Evolutionary conservation across 495 filamentous ascomycete genomes (phyloP).

Genomic region (Penicillium cinerascens): DNA sequence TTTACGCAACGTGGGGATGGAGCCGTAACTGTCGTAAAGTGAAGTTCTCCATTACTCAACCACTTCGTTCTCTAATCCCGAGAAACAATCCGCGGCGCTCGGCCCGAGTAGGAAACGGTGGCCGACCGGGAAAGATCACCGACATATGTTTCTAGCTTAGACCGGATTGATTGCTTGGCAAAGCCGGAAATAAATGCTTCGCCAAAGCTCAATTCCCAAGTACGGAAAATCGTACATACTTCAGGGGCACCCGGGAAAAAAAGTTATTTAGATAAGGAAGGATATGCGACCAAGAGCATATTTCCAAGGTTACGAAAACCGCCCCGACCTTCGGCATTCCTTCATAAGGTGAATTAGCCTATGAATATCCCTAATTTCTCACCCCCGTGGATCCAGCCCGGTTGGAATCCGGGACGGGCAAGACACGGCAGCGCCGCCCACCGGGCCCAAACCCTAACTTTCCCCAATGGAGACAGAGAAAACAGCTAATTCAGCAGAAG

Average conservation of each 20-base stretch:
- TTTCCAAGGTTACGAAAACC: not conserved
- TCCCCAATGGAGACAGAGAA: not conserved
- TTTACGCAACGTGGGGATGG: not conserved
- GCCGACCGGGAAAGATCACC: constrained; percentile 3
- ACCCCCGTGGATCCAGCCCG: not conserved
- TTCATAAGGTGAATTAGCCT: not conserved
- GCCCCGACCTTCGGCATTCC: not conserved
- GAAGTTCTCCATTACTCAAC: not conserved
- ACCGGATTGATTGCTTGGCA: not conserved
- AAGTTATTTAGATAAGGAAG: not conserved
- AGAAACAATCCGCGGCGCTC: not conserved
- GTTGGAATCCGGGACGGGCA: not conserved
- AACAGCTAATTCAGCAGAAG: not conserved
- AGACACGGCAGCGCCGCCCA: not conserved
- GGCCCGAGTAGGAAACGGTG: constrained; percentile 1
- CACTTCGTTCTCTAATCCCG: not conserved
- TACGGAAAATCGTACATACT: not conserved
- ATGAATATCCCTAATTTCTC: not conserved
- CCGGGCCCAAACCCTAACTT: not conserved
- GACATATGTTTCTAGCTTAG: not conserved
- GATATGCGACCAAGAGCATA: not conserved
- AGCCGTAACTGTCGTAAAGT: not conserved
- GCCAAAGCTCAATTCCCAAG: not conserved
- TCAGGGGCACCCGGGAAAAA: not conserved
- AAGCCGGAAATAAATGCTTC: not conserved